Evolutionary conservation across 345 rosid species (phyloP), one percentile per base, ranked within the genome.

Genomic region (Limnanthes douglasii): DNA sequence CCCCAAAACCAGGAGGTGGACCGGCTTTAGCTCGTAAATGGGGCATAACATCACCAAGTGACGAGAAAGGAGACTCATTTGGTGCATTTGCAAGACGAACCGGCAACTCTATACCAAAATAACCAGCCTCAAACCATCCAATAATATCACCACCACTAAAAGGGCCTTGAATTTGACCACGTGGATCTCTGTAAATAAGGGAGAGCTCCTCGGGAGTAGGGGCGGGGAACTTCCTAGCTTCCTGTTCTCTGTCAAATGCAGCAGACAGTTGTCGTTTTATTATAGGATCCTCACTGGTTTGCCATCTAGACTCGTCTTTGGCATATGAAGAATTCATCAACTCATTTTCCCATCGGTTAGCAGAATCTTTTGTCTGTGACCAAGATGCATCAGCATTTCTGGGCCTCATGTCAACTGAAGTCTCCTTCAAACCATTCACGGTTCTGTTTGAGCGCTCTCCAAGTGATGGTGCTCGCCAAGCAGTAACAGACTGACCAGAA

Each of bases 91-190:
- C 78, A 37, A 43, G 61, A 35, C 70, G 72, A 45, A 90, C 98
- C 36, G 43, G 73, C 70, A 90, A 68, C 58, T 90, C 93, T 54
- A 90, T 84, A 47, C 96, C 86, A 56, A 90, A 90, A 58, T 77
- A 90, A 18, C 93, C 94, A 61, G 93, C 86, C 60, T 90, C 96
- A 55, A 78, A 78, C 98, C 98, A 84, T 36, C 94, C 98, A 59
- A 90, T 74, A 33, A 90, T 72, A 67, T 90, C 95, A 61, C 55
- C 38, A 16, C 98, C 98, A 25, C 75, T 35, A 54, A 84, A 84
- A 11, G 98, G 98, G 26, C 98, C 98, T 64, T 80, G 95, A 48
- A 79, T 49, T 57, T 64, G 66, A 66, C 94, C 96, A 62, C 75
- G 96, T 53, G 98, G 96, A 66, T 90, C 98, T 66, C 69, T 84